Conservation (phyloP, 805 yeast species). For the Spathaspora hagerdaliae region DNA sequence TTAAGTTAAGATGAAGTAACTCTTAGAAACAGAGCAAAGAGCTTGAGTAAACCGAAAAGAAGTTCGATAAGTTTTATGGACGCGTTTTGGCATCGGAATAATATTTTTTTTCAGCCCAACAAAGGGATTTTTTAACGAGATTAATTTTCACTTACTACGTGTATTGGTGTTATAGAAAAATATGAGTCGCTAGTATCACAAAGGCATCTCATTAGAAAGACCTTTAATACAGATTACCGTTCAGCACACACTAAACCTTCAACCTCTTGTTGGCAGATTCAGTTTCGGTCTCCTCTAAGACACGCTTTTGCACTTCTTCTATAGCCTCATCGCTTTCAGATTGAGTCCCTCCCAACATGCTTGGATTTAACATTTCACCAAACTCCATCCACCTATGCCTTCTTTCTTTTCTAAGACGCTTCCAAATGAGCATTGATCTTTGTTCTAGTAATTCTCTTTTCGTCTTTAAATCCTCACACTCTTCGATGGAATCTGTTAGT, state of each 20-base stretch:
- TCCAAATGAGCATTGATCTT: conserved; percentile 31
- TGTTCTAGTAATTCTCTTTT: conserved; percentile 17
- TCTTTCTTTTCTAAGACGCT: conserved; percentile 20
- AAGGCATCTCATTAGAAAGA: no score
- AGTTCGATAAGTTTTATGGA: no score
- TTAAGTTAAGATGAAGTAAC: no score
- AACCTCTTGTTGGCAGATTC: not conserved
- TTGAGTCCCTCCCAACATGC: not conserved
- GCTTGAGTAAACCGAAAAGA: no score
- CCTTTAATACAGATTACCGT: not conserved
- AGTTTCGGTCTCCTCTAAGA: no score
- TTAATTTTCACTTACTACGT: no score
- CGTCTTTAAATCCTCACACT: conserved; percentile 1
- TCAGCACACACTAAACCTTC: conserved; percentile 4
- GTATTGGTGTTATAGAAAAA: no score
- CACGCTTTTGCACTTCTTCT: conserved; percentile 3
- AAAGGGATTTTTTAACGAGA: no score
- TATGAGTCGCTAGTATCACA: no score
- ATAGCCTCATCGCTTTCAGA: conserved; percentile 2
- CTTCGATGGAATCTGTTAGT: conserved; percentile 4
- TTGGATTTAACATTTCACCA: conserved; percentile 12
- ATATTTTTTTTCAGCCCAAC: no score
- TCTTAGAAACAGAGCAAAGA: no score
- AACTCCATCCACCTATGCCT: conserved; percentile 22
- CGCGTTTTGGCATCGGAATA: no score